Base-by-base conservation (phyloP, 2,329 filamentous ascomycete species). In the Colletotrichum tamarilloi region DNA sequence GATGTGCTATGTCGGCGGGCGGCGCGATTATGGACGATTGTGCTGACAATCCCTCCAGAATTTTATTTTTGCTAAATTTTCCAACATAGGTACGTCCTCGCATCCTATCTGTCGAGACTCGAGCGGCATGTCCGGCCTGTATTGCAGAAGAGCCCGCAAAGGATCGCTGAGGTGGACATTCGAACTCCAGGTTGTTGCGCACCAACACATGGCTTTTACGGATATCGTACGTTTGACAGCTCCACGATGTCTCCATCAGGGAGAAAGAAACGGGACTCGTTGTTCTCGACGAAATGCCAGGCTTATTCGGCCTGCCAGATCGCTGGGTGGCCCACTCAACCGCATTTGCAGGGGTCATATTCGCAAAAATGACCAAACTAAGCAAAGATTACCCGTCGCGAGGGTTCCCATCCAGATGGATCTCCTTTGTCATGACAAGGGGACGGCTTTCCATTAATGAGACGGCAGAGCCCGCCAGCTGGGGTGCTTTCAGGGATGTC, bases 381-480 rank as follows among this genome's bases (percentile, higher is more conserved):
- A 74, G 72, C 38, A 72, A 74, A 72, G 72, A 74, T 74, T 67
- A 68, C 52, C 72, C 58, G 68, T 62, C 52, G 30, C 32, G 62
- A 67, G 57, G n/a, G 68, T 63, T 64, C 32, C 72, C 68, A 58
- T 72, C 28, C 53, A 67, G 55, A 73, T 68, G 63, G 72, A 72
- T 68, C 58, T 59, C 38, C 59, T 26, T 35, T 59, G 57, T 63
- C 24, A 59, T 56, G 59, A 67, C 49, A 65, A 46, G 62, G 72
- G 42, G 24, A 49, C 35, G 49, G 52, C 72, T 57, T 67, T 59
- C 58, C 57, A 64, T 74, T 68, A 24, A 72, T 72, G 72, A 74
- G 72, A 74, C 72, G 72, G 72, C 72, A 74, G 72, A 72, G 72
- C 72, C 72, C 72, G 72, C 62, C 63, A 72, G 63, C 71, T 52